Conservation (phyloP, 371 early-diverging fungal genomes). For the Vairimorpha ceranae region DNA sequence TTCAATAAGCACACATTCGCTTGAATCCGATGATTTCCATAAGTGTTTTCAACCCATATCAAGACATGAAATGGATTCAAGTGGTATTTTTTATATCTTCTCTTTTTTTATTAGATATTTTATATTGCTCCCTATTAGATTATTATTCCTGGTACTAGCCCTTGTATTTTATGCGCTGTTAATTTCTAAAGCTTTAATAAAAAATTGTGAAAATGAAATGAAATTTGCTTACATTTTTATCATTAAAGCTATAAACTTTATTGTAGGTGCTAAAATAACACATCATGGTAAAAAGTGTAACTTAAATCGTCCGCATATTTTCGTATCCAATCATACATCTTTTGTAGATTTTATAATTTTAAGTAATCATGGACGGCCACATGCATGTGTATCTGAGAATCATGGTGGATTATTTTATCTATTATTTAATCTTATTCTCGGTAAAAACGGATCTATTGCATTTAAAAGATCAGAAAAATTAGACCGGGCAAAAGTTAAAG, state of each 20-base stretch:
- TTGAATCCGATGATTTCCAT: constrained; percentile 55
- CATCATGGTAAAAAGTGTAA: constrained; percentile 67
- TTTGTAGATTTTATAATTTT: constrained; percentile 72
- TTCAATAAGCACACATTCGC: constrained; percentile 40
- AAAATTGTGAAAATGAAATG: background rate
- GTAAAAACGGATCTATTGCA: constrained; percentile 68
- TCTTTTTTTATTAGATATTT: constrained; percentile 54
- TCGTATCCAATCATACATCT: constrained; percentile 72
- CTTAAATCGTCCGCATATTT: constrained; percentile 67
- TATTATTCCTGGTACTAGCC: constrained; percentile 20
- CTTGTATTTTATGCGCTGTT: constrained; percentile 18
- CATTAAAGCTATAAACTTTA: constrained; percentile 35
- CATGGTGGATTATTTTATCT: constrained; percentile 67
- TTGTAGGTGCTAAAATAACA: constrained; percentile 56
- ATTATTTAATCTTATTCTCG: constrained; percentile 67
- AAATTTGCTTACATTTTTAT: constrained; percentile 22
- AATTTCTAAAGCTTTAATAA: constrained; percentile 14
- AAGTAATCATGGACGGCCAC: constrained; percentile 68
- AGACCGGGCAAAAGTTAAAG: constrained; percentile 65
- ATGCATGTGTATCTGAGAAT: constrained; percentile 70
- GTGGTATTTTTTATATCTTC: constrained; percentile 51
- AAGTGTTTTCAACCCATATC: constrained; percentile 50
- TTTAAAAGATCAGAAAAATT: constrained; percentile 70
- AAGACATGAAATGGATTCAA: constrained; percentile 26
- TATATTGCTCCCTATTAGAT: constrained; percentile 53